These are phyloP conservation scores for Candida morakotiae DNA, from an alignment of 805 yeast genomes.

Conservation along the genomic window DNA sequence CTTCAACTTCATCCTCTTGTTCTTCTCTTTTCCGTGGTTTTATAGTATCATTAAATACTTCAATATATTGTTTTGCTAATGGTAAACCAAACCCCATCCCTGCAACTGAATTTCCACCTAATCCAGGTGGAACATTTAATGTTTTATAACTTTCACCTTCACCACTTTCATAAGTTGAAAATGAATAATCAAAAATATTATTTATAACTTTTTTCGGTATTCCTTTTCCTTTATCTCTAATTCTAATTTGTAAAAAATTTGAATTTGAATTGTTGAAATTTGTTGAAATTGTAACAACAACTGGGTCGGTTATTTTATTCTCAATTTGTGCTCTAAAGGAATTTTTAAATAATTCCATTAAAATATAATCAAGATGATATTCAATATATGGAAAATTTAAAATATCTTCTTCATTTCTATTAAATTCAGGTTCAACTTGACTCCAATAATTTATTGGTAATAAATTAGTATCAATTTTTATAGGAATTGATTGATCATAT, in stretches of 20 bases:
- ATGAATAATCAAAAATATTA: slow-evolving; percentile 81
- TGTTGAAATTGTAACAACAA: slow-evolving; percentile 34
- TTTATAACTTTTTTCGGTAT: slow-evolving; percentile 62
- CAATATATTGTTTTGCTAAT: slow-evolving; percentile 51
- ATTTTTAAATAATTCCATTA: slow-evolving; percentile 84
- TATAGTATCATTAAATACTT: slow-evolving; percentile 35
- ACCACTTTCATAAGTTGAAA: slow-evolving; percentile 65
- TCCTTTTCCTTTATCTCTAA: slow-evolving; percentile 89
- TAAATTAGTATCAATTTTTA: slow-evolving; percentile 47
- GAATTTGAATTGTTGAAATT: slow-evolving; percentile 30
- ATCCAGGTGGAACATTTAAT: slow-evolving; percentile 67
- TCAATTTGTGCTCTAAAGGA: slow-evolving; percentile 87
- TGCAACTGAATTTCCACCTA: slow-evolving; percentile 68
- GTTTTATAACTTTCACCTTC: slow-evolving; percentile 60
- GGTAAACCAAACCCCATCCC: slow-evolving; percentile 98
- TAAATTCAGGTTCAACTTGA: slow-evolving; percentile 19
- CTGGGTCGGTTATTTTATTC: slow-evolving; percentile 39
- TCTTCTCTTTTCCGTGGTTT: not conserved
- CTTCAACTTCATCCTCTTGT: not conserved
- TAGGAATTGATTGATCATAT: slow-evolving; percentile 69
- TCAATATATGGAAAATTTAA: slow-evolving; percentile 72
- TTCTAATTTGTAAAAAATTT: slow-evolving; percentile 67
- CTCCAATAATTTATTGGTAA: slow-evolving; percentile 26
- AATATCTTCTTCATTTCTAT: slow-evolving; percentile 46
- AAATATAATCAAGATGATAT: slow-evolving; percentile 80